Evolutionary conservation across 2,329 filamentous ascomycete genomes (phyloP).

Genomic region (Cadophora sp.): DNA sequence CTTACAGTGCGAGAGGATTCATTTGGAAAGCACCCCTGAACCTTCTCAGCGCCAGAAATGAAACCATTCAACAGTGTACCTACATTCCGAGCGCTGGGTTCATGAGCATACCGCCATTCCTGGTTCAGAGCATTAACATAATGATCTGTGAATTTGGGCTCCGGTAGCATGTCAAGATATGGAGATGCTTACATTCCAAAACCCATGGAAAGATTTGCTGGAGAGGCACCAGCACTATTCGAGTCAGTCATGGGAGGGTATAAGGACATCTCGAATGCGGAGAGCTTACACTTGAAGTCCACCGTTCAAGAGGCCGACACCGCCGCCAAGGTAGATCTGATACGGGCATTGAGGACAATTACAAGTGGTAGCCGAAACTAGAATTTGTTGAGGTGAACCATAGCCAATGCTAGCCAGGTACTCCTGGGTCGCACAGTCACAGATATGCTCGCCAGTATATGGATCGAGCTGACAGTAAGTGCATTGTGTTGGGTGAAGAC

Average conservation of each 20-base stretch:
- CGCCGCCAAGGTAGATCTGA: background rate
- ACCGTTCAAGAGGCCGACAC: background rate
- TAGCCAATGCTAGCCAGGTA: background rate
- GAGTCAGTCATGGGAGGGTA: background rate
- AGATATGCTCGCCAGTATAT: background rate
- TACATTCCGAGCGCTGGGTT: background rate
- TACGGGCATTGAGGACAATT: background rate
- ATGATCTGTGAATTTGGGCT: background rate
- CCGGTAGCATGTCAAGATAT: background rate
- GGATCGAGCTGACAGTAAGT: background rate
- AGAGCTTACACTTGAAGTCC: background rate
- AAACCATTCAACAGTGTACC: background rate
- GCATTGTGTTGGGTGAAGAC: background rate
- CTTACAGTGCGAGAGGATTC: conserved; percentile 2
- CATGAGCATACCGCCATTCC: background rate
- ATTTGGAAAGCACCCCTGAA: background rate
- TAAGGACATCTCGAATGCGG: background rate
- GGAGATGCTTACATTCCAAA: background rate
- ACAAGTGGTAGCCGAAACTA: background rate
- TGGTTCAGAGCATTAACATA: background rate
- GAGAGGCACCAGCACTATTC: background rate
- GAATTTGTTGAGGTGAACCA: background rate
- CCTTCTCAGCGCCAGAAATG: background rate
- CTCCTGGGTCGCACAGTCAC: background rate
- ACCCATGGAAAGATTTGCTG: background rate